phyloP scores from a whole-genome alignment of 1,284 basidiomycete genomes.

The Retiboletus fuscus region DNA sequence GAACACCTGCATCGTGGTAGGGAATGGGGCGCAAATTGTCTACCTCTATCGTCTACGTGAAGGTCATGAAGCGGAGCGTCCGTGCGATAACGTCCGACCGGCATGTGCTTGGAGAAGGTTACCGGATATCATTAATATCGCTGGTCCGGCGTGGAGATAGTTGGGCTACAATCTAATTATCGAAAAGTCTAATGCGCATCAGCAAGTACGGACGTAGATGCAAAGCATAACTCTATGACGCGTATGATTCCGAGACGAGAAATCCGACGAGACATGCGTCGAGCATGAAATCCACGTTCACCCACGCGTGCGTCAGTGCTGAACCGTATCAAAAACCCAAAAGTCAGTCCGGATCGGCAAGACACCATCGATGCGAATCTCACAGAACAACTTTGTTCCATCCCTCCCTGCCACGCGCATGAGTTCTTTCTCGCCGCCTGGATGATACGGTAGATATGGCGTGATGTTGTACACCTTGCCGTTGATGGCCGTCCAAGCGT shows the following conservation, averaged over 20 bases:
- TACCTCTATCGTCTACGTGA: not conserved
- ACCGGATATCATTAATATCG: not conserved
- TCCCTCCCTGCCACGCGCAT: slow-evolving; percentile 97
- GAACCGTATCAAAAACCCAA: not conserved
- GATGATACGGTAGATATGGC: slow-evolving; percentile 91
- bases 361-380: slow-evolving; percentile 36
- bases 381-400: slow-evolving; percentile 94
- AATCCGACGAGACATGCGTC: slow-evolving; percentile 93
- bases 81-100: not conserved
- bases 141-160: not conserved
- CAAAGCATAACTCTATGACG: slow-evolving; percentile 40
- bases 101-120: not conserved
- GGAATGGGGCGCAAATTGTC: not conserved
- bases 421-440: slow-evolving; percentile 92
- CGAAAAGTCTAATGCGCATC: slow-evolving; percentile 14
- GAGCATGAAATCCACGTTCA: slow-evolving; percentile 94
- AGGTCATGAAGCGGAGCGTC: not conserved
- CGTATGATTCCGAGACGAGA: slow-evolving; percentile 73
- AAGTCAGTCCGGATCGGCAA: slow-evolving; percentile 16
- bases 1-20: slow-evolving; percentile 14
- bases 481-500: slow-evolving; percentile 94
- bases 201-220: not conserved
- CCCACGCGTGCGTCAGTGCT: slow-evolving; percentile 80
- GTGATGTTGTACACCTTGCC: slow-evolving; percentile 98
- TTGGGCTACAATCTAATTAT: not conserved